Base-by-base conservation (phyloP, 441 rosid genomes). In the Corymbia calophylla region DNA sequence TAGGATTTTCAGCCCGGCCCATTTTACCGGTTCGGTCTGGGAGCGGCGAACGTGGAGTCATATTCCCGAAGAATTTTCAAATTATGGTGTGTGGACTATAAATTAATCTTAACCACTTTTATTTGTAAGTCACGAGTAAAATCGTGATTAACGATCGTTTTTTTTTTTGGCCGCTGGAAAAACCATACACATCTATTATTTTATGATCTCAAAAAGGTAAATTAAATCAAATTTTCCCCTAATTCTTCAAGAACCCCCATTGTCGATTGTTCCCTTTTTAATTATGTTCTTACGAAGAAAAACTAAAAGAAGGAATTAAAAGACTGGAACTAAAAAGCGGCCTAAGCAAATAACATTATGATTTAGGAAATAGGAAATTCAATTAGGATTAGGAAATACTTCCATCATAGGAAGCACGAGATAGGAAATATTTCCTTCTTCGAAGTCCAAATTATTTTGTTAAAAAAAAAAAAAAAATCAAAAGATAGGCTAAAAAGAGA, bases 41-140 rank as follows among this genome's bases (percentile, higher is more conserved):
- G 10, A n/a, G 0, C 5, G 1, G 2, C 6, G 21, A n/a, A 64
- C 1, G 5, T 64, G 1, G 8, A n/a, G 73, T 64, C 7, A 9
- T 7, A 15, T 64, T n/a, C 15, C 11, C 4, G 3, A 64, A 64
- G 31, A 64, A 14, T n/a, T 35, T 70, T 1, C 1, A 21, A 21
- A 73, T 39, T 44, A 12, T 21, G n/a, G 29, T 9, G 1, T 7
- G 0, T 1, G 6, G 1, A 11, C 0, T 11, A 2, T 39, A 25
- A 39, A 73, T 73, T 19, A 39, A 39, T 39, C 1, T 39, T 31
- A 9, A 68, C 80, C 27, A 1, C 32, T 68, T 70, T 32, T 70
- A 16, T 35, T 68, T 39, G 12, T 73, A 39, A 39, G 11, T 39
- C 51, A 44, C 0, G 1, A 39, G 15, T 8, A 73, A 17, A 3